Evolutionary conservation across 73 alveolate species (phyloP).

Genomic region (Tetrahymena thermophila): DNA sequence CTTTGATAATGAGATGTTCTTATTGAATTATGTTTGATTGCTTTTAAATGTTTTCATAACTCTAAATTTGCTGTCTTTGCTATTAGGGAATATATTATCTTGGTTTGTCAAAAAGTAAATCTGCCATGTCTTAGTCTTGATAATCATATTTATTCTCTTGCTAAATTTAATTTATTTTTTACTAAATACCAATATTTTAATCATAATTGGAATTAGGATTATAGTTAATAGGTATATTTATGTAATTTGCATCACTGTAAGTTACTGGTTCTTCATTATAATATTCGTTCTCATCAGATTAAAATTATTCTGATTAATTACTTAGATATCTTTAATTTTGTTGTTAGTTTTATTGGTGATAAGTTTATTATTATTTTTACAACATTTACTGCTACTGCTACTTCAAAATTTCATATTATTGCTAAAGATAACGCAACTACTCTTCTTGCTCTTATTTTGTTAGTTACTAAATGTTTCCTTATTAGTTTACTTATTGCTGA

Average conservation of each 20-base stretch:
- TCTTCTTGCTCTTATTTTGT: not conserved
- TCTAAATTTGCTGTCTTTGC: not conserved
- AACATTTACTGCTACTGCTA: not conserved
- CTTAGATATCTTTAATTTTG: not conserved
- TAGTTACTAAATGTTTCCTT: not conserved
- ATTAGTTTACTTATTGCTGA: not conserved
- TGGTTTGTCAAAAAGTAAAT: not conserved
- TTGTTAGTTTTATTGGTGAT: not conserved
- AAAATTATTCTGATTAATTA: not conserved
- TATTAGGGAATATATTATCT: not conserved
- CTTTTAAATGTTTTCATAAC: not conserved
- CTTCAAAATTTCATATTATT: not conserved
- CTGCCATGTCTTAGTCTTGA: not conserved
- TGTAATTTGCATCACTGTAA: not conserved
- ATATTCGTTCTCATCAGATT: not conserved
- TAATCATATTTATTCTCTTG: not conserved
- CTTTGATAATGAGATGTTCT: not conserved
- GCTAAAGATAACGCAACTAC: not conserved
- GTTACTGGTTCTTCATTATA: not conserved
- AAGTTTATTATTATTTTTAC: not conserved
- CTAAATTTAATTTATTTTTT: not conserved
- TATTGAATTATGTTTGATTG: not conserved
- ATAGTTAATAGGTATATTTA: not conserved
- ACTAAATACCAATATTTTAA: not conserved
- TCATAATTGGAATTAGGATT: not conserved